Percentiles rank a stretch among this genome's conserved stretches.
phyloP scores from a whole-genome alignment of 169 alveolate species.

The Cryptosporidium tyzzeri region DNA sequence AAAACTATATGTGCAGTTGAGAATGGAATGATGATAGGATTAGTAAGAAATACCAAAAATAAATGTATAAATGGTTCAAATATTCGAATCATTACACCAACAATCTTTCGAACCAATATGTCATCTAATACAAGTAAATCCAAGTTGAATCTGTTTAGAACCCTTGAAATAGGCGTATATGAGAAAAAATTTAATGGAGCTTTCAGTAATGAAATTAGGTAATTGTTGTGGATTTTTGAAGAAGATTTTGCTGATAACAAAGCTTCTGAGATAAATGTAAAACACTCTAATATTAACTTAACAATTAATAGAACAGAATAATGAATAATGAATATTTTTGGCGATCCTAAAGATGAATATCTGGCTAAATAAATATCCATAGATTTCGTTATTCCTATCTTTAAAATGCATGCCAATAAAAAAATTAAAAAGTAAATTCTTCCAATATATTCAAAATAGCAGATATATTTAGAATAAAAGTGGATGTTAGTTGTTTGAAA shows the following conservation, averaged over 20 bases:
- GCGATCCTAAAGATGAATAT: background rate
- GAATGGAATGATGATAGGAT: background rate
- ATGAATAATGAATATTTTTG: background rate
- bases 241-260: slow-evolving; percentile 15
- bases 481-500: too few relatives aligned
- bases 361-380: slow-evolving; percentile 2
- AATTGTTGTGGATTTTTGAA: background rate
- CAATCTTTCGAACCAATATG: slow-evolving; percentile 18
- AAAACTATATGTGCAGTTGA: background rate
- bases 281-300: slow-evolving; percentile 11
- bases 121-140: slow-evolving; percentile 37
- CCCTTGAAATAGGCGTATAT: slow-evolving; percentile 26
- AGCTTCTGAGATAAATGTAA: slow-evolving; percentile 45
- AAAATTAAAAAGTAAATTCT: background rate
- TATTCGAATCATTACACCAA: slow-evolving; percentile 35
- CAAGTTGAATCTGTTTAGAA: slow-evolving; percentile 39
- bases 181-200: slow-evolving; percentile 30
- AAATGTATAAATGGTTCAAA: slow-evolving; percentile 35
- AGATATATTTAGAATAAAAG: background rate
- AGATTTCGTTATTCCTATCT: slow-evolving; percentile 4
- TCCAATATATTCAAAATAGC: slow-evolving; percentile 23
- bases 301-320: slow-evolving; percentile 10
- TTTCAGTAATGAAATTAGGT: slow-evolving; percentile 16
- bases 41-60: background rate
- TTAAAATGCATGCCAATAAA: slow-evolving; percentile 15